Conservation (phyloP, 148 eudicot genomes). For the Camellia granthamiana region DNA sequence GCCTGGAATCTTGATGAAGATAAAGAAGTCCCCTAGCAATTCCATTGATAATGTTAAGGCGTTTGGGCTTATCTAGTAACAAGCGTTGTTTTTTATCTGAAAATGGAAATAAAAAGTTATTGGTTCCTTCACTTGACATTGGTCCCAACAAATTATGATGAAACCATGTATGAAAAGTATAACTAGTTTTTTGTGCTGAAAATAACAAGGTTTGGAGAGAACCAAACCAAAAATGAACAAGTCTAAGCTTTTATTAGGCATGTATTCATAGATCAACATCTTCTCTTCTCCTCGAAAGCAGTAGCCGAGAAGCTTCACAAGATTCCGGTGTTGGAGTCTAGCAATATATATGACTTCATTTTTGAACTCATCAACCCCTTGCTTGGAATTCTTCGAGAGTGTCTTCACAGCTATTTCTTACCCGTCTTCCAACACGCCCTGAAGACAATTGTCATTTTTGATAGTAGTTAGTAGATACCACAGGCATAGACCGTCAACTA, state of each 20-base stretch:
- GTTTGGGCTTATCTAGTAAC: conserved; percentile 11
- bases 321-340: conserved; percentile 21
- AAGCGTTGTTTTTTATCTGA: background rate
- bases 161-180: no score
- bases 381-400: conserved; percentile 16
- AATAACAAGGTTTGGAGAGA: background rate
- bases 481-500: no score
- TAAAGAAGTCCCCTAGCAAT: conserved; percentile 27
- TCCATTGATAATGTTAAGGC: conserved; percentile 20
- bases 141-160: no score
- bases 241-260: conserved; percentile 19
- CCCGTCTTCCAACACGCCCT: conserved; percentile 21
- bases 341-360: conserved; percentile 23
- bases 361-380: conserved; percentile 20
- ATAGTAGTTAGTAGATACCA: no score
- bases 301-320: conserved; percentile 22
- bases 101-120: no score
- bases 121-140: no score
- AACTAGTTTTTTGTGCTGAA: background rate
- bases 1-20: conserved; percentile 24
- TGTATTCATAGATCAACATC: conserved; percentile 20
- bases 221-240: conserved; percentile 21
- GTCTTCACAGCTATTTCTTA: conserved; percentile 23
- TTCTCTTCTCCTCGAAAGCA: conserved; percentile 18
- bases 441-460: background rate